Base-by-base conservation (phyloP, 352 stramenopile species). In the Phytophthora sp. region DNA sequence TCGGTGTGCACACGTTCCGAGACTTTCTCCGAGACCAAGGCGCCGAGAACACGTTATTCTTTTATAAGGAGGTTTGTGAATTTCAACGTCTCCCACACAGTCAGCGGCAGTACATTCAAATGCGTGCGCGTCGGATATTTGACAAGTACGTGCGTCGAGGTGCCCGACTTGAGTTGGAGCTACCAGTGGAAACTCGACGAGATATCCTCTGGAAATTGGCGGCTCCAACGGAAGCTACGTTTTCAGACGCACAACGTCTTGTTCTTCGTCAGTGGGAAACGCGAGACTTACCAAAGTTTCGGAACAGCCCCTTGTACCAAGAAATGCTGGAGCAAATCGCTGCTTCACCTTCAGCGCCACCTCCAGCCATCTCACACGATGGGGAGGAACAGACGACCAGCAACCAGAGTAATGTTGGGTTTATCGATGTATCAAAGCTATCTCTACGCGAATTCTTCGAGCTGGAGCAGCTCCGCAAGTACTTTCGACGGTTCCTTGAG, bases 41-140 rank as follows among this genome's bases (percentile, higher is more conserved):
- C 26, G 48, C 65, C 9, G 82, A 89, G 28, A 80, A 83, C 50
- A 81, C 68, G 24, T 38, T 92, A 4, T 69, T 89, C 7, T 92
- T 92, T 38, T 89, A 88, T 67, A 87, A 88, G 43, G 82, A 92
- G 26, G 81, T 89, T 12, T 79, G 76, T 30, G 79, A 92, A 55
- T 92, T 89, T 51, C 79, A 92, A 55, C 51, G 84, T 9, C 56
- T 92, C 1, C 79, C 79, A 5, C 82, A 92, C 43, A 78, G 77
- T 20, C 81, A 92, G 53, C 74, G 72, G 21, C 76, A 88, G 49
- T 92, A 92, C 58, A 92, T 92, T 43, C 76, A 89, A 27, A 86
- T 76, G 67, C 80, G 85, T 13, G 82, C 82, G 4, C 74, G 79
- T 13, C 79, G 85, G 28, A 85, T 89, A 56, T 92, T 92, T 32